Evolutionary conservation across 139 green algal genomes (phyloP), one percentile per base, ranked within the genome.

Genomic region (Trebouxia sp.): DNA sequence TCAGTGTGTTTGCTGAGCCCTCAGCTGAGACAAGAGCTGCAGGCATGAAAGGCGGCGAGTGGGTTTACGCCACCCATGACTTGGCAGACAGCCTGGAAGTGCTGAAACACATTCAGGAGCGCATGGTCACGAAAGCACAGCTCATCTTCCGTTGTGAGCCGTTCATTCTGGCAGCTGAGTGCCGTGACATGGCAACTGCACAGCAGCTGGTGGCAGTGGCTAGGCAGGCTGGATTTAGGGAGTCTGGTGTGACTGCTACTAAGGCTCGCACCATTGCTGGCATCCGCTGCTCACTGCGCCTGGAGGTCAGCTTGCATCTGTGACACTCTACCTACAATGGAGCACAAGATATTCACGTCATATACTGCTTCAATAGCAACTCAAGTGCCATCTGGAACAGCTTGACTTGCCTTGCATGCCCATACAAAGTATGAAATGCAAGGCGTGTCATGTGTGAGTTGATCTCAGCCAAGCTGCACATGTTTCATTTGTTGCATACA

Each of bases 91-190:
- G 43, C 0, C 56, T 87, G 3, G 87, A 89, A 14, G 80, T 92
- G 4, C 24, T 89, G 35, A 17, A n/a, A 35, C 56, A 42, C 38
- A 79, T 87, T 10, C 39, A 86, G 37, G 45, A 82, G 26, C 11
- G 80, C 47, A 30, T 65, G 30, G 62, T 32, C 2, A 37, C 67
- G 35, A 39, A 39, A 15, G 12, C 67, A 47, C 65, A 70, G 47
- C 78, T 94, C 20, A 80, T 91, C 70, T 83, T 96, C 12, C 77
- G 92, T 0, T 95, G 95, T 69, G 92, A 96, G 84, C 92, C 92
- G 10, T 95, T 96, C 87, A 94, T 95, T 48, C 80, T 96, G 79
- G 75, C 86, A 20, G 85, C 90, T 55, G 92, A 96, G 83, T 90
- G 84, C 51, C 51, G 70, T 39, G 67, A 79, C 17, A 55, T 87